Conservation (phyloP, 805 yeast genomes). For the Barnettozyma pratensis region DNA sequence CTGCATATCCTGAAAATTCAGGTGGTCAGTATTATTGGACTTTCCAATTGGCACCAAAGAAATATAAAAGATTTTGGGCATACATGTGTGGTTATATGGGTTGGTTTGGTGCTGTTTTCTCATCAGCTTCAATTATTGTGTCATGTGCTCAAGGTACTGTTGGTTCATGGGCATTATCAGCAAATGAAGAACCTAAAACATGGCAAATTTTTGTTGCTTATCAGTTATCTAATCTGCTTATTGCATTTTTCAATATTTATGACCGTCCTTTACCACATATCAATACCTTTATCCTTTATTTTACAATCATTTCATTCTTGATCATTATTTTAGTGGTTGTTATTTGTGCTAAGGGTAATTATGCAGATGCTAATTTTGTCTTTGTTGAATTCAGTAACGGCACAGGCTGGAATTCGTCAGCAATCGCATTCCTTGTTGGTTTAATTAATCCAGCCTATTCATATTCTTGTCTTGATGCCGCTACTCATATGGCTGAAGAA, state of each 20-base stretch:
- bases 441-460: constrained; percentile 64
- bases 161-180: constrained; percentile 36
- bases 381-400: constrained; percentile 46
- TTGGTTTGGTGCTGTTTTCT: constrained; percentile 57
- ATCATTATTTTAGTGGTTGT: constrained; percentile 47
- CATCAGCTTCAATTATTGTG: constrained; percentile 52
- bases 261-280: constrained; percentile 44
- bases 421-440: constrained; percentile 60
- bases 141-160: constrained; percentile 45
- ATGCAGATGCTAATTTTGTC: constrained; percentile 44
- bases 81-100: constrained; percentile 54
- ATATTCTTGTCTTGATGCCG: constrained; percentile 60
- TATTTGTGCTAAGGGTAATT: constrained; percentile 45
- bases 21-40: constrained; percentile 60
- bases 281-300: constrained; percentile 42
- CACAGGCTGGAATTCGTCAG: constrained; percentile 56
- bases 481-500: constrained; percentile 72
- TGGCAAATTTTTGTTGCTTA: constrained; percentile 52
- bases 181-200: constrained; percentile 32
- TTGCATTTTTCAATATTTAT: constrained; percentile 42
- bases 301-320: constrained; percentile 44
- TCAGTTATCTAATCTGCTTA: constrained; percentile 37
- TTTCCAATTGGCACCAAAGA: constrained; percentile 41
- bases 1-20: constrained; percentile 45
- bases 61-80: constrained; percentile 31